A percentile compares a stretch with the other conserved stretches of the same genome.
These are phyloP conservation scores for Celoporthe dispersa DNA, from an alignment of 2,329 filamentous ascomycete genomes.

Conservation along the genomic window DNA sequence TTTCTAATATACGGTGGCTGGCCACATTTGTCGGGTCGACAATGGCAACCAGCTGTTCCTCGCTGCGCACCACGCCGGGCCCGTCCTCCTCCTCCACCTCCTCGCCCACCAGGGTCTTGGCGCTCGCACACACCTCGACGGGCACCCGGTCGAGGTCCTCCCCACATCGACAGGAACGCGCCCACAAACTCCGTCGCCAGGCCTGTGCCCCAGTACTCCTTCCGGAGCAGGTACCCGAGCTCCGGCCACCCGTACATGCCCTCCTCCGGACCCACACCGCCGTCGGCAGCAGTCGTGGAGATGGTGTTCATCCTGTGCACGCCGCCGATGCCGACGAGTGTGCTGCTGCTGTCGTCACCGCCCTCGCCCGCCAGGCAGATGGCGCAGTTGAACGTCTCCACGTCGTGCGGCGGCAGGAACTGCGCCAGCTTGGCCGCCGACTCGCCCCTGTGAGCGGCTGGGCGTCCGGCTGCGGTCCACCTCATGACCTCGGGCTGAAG, in stretches of 20 bases:
- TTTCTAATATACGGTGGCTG: slow-evolving; percentile 61
- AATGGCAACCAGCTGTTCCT: slow-evolving; percentile 51
- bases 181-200: slow-evolving; percentile 61
- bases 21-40: slow-evolving; percentile 53
- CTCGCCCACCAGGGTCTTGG: slow-evolving; percentile 38
- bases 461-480: slow-evolving; percentile 48
- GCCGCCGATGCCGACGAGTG: slow-evolving; percentile 57
- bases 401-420: slow-evolving; percentile 55
- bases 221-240: slow-evolving; percentile 61
- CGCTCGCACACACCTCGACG: slow-evolving; percentile 49
- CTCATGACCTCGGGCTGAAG: slow-evolving; percentile 65
- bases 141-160: slow-evolving; percentile 53
- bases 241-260: slow-evolving; percentile 51
- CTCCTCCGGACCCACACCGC: slow-evolving; percentile 31
- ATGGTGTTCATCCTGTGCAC: slow-evolving; percentile 40
- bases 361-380: slow-evolving; percentile 50
- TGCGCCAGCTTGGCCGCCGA: slow-evolving; percentile 46
- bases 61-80: slow-evolving; percentile 36
- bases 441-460: slow-evolving; percentile 49
- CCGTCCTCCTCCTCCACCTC: slow-evolving; percentile 1
- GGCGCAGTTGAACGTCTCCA: slow-evolving; percentile 59
- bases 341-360: slow-evolving; percentile 42
- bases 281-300: slow-evolving; percentile 36
- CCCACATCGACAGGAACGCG: slow-evolving; percentile 52
- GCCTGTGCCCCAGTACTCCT: slow-evolving; percentile 59